phyloP scores from a whole-genome alignment of 176 grass and related monocot species.

The Carex scoparia region DNA sequence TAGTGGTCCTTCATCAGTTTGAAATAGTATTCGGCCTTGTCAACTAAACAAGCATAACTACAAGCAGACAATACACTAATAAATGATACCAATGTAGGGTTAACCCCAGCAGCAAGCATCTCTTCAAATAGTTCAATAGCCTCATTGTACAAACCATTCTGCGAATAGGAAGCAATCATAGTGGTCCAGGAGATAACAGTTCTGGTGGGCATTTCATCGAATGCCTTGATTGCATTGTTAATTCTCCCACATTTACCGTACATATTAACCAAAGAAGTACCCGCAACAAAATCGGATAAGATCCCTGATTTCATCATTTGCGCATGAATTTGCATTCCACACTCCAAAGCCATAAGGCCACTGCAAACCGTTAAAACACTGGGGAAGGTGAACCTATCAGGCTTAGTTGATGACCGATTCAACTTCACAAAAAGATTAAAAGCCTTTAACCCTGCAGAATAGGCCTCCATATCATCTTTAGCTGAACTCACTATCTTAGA shows the following conservation, averaged over 20 bases:
- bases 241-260: conserved; percentile 80
- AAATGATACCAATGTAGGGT: conserved; percentile 72
- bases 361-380: conserved; percentile 71
- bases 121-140: conserved; percentile 81
- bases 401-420: conserved; percentile 42
- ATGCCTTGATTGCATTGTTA: conserved; percentile 56
- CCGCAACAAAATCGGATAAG: conserved; percentile 70
- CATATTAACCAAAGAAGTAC: conserved; percentile 83
- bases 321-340: conserved; percentile 79
- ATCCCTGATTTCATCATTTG: conserved; percentile 63
- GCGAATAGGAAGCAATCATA: conserved; percentile 77
- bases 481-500: conserved; percentile 56
- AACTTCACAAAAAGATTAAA: conserved; percentile 60
- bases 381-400: conserved; percentile 77
- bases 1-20: conserved; percentile 69
- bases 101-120: conserved; percentile 61
- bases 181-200: conserved; percentile 78
- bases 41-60: conserved; percentile 59
- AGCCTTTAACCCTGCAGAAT: conserved; percentile 51
- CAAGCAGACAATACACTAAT: conserved; percentile 82
- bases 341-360: conserved; percentile 63
- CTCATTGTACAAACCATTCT: conserved; percentile 60
- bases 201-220: conserved; percentile 61
- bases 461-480: conserved; percentile 58
- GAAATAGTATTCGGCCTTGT: conserved; percentile 67